Conservation (phyloP, 2,329 filamentous ascomycete species). For the Alternaria hordeiaustralica region DNA sequence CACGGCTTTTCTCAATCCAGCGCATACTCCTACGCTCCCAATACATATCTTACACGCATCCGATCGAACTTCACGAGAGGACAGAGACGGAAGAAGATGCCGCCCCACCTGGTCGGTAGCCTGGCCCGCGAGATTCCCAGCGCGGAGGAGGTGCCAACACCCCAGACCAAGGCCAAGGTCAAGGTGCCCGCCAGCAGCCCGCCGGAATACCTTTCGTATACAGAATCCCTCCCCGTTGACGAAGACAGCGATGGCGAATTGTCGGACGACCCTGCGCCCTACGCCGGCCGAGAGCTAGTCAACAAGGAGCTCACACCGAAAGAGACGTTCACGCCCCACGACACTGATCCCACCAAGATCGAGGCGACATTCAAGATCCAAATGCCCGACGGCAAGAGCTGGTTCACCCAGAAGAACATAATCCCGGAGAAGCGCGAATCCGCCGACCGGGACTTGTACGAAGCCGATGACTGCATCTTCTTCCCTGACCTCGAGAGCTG, state of each 20-base stretch:
- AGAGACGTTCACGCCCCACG: constrained; percentile 1
- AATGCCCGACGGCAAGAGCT: background rate
- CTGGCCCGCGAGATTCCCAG: background rate
- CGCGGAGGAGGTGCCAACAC: background rate
- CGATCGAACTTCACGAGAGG: background rate
- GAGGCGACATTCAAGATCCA: background rate
- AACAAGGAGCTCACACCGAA: background rate
- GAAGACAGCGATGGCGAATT: background rate
- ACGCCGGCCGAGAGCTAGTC: background rate
- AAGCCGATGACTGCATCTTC: background rate
- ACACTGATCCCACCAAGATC: background rate
- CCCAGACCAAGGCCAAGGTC: background rate
- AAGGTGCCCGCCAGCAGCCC: background rate
- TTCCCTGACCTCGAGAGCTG: background rate
- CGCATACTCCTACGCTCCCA: background rate
- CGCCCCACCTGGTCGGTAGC: background rate
- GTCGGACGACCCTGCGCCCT: constrained; percentile 2
- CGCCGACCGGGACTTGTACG: background rate
- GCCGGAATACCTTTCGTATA: background rate
- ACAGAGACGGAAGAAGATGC: background rate
- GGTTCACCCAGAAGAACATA: background rate
- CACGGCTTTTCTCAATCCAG: background rate
- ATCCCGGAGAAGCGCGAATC: background rate
- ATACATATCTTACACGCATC: background rate
- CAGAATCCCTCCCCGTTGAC: background rate